phyloP scores from a whole-genome alignment of 1,284 basidiomycete genomes.

The Polyporus tsugae region DNA sequence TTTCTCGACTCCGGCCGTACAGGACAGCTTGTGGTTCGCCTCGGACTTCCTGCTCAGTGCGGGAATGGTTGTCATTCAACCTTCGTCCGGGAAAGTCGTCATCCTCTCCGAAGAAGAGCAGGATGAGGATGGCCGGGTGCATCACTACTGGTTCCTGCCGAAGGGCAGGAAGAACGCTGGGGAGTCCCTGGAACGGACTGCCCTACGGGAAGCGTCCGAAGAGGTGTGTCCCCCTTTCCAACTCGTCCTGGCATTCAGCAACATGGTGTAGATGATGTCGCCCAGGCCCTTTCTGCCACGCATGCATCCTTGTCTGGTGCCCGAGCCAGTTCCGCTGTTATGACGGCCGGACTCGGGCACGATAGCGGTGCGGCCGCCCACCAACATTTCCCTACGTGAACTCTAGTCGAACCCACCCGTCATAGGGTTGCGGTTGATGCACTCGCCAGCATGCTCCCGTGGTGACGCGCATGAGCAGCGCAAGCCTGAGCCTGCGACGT shows the following conservation, averaged over 20 bases:
- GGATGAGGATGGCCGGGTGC: neutral
- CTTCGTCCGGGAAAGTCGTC: slow-evolving; percentile 48
- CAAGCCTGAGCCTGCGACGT: too few species aligned
- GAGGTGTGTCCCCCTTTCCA: slow-evolving; percentile 51
- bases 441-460: too few species aligned
- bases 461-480: too few species aligned
- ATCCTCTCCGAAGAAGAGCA: slow-evolving; percentile 48
- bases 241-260: neutral
- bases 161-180: slow-evolving; percentile 70
- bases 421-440: too few species aligned
- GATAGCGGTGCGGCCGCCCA: too few species aligned
- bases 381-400: too few species aligned
- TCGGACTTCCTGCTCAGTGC: slow-evolving; percentile 63
- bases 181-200: slow-evolving; percentile 64
- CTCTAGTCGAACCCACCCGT: too few species aligned
- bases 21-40: slow-evolving; percentile 53
- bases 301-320: too few species aligned
- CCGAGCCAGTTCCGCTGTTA: too few species aligned
- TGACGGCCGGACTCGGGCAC: too few species aligned
- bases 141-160: slow-evolving; percentile 59
- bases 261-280: neutral
- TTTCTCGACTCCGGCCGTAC: slow-evolving; percentile 42
- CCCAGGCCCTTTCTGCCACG: too few species aligned
- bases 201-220: slow-evolving; percentile 69
- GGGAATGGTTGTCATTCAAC: slow-evolving; percentile 69